phyloP scores from a whole-genome alignment of 2,329 filamentous ascomycete genomes.

The Aureobasidium melanogenum region DNA sequence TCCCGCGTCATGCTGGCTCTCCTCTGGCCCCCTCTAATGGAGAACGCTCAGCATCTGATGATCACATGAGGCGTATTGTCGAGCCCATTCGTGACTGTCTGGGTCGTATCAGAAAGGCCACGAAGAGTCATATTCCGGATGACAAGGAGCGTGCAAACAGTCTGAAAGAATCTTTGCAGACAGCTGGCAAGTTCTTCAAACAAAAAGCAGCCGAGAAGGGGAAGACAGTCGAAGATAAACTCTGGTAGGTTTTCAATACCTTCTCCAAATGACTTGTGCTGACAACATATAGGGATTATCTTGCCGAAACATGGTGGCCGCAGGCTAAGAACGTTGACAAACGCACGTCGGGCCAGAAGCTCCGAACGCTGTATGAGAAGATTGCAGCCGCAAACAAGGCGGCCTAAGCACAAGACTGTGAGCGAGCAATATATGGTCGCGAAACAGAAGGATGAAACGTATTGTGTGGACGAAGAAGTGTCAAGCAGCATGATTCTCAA shows the following conservation, averaged over 20 bases:
- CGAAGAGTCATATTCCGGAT: slow-evolving; percentile 53
- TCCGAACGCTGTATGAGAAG: slow-evolving; percentile 30
- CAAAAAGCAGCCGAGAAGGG: slow-evolving; percentile 28
- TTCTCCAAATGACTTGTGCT: not conserved
- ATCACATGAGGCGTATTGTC: slow-evolving; percentile 44
- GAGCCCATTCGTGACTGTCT: slow-evolving; percentile 54
- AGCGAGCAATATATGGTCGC: not conserved
- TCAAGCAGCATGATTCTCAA: not conserved
- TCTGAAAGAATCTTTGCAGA: slow-evolving; percentile 52
- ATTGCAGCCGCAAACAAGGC: slow-evolving; percentile 16
- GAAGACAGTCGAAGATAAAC: slow-evolving; percentile 20
- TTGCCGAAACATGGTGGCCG: slow-evolving; percentile 28
- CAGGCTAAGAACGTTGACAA: slow-evolving; percentile 24
- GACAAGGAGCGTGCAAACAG: slow-evolving; percentile 54
- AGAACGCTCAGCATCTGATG: slow-evolving; percentile 35
- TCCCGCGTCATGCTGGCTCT: slow-evolving; percentile 32
- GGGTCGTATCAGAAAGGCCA: slow-evolving; percentile 51
- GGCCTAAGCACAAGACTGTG: not conserved
- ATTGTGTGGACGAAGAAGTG: not conserved
- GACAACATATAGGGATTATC: slow-evolving; percentile 20
- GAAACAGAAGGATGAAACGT: not conserved
- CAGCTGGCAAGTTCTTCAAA: slow-evolving; percentile 55
- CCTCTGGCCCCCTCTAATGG: slow-evolving; percentile 24
- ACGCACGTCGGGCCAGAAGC: slow-evolving; percentile 26
- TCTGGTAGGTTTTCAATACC: slow-evolving; percentile 20